Base-by-base conservation (phyloP, 495 filamentous ascomycete genomes). In the Choiromyces venosus region DNA sequence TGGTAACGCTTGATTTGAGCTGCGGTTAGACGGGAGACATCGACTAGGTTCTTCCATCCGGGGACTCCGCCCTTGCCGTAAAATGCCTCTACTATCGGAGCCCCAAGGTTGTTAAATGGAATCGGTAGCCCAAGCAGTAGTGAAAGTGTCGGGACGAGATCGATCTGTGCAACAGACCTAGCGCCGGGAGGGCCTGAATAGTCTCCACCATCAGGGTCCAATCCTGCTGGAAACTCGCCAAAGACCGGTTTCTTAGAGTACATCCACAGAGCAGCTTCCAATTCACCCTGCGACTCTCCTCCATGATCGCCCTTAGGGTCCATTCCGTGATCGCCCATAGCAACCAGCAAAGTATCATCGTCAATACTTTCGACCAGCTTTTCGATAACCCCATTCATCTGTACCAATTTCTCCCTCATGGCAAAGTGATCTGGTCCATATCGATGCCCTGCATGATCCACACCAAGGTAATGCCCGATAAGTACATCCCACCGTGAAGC, bases 241-340 rank as follows among this genome's bases (percentile, higher is more conserved):
- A 98, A 99, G 5, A 92, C 81, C 1, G 86, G 86, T 68, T 87
- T 89, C 79, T 92, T 94, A 6, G 96, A 97, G 81, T 97, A 99
- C 93, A 99, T 94, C 95, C 96, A 99, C 67, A 99, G 81, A 2
- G 96, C 95, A 72, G 95, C 93, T 82, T 98, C 88, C 37, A 99
- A 87, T 80, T 99, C 95, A 64, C 96, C 93, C 78, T 96, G 90
- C 18, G 93, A 97, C 83, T 99, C 95, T 65, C 95, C 95, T 61
- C 95, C 95, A 79, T 99, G 95, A 79, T 99, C 95, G 9, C 95
- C 95, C 83, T 99, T 99, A 36, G 86, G 84, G 83, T 99, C 95
- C 95, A 99, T 99, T 12, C 95, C 95, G 82, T 99, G 95, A 82
- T 99, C 95, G 14, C 95, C 95, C 92, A 99, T 97, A 21, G 98